These are phyloP conservation scores for Biscutella laevigata DNA, from an alignment of 441 rosid genomes.

Conservation along the genomic window DNA sequence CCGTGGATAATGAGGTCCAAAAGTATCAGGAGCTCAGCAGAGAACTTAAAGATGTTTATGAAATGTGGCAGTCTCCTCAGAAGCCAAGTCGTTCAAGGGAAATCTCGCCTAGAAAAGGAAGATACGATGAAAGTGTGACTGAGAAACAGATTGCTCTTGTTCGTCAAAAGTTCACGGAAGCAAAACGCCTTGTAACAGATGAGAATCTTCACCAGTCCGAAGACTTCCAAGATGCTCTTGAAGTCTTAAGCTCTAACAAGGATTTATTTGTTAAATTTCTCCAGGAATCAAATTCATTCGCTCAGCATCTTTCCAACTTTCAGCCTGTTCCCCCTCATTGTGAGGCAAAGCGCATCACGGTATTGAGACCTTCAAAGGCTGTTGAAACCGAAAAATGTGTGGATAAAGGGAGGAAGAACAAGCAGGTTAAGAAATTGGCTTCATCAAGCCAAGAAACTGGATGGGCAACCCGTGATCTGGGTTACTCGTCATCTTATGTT, in stretches of 20 bases:
- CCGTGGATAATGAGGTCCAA: conserved; percentile 28
- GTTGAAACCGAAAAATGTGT: conserved; percentile 45
- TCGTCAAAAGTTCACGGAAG: conserved; percentile 82
- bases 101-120: conserved; percentile 45
- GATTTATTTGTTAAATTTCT: conserved; percentile 67
- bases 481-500: conserved; percentile 33
- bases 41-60: conserved; percentile 62
- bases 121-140: conserved; percentile 28
- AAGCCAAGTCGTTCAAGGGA: conserved; percentile 37
- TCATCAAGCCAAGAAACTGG: conserved; percentile 36
- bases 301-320: conserved; percentile 42
- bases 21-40: conserved; percentile 34
- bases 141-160: conserved; percentile 65
- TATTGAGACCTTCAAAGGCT: conserved; percentile 74
- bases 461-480: conserved; percentile 36
- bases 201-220: conserved; percentile 64
- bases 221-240: conserved; percentile 84
- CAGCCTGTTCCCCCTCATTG: conserved; percentile 47
- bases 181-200: conserved; percentile 70
- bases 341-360: conserved; percentile 80
- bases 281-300: conserved; percentile 67
- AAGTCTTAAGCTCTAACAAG: conserved; percentile 67
- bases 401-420: conserved; percentile 35
- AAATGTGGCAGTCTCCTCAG: conserved; percentile 57
- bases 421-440: conserved; percentile 33